Base-by-base conservation (phyloP, 2,329 filamentous ascomycete genomes). In the Paecilomyces fulvus region DNA sequence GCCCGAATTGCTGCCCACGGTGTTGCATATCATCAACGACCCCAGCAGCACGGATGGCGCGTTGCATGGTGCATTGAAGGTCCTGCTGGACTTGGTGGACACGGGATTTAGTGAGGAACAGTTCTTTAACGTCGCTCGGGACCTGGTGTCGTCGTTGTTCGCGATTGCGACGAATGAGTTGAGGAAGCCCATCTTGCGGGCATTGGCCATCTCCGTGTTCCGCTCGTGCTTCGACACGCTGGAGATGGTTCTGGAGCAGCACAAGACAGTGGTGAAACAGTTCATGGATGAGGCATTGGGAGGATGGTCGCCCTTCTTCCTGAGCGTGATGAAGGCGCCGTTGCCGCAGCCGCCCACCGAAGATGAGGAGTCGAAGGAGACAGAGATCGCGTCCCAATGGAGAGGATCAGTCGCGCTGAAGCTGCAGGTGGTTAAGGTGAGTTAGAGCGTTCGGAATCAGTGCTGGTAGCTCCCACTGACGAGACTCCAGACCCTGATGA, bases 231-330 rank as follows among this genome's bases (percentile, higher is more conserved):
- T 99, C 71, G 91, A 97, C 70, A 89, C 94, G 56, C 83, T 99
- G 76, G 91, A 97, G 74, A 95, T 96, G 83, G 89, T 97, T 62
- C 88, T 96, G 79, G 92, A 96, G 63, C 90, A 95, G 64, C 89
- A 97, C 74, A 89, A 89, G 66, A 81, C 82, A 57, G 89, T 89
- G 55, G 90, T 97, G 59, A 94, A 90, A 73, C 81, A 80, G 1
- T 99, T 99, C 70, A 91, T 92, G 54, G 90, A 96, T 59, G 88
- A 95, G 67, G 85, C 90, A 0, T 80, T 97, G 52, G 81, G 80
- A 63, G 83, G 83, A 53, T 99, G 94, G 94, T 86, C 89, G 60
- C 90, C 92, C 3, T 96, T 96, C 77, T 94, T 97, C 77, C 80
- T 90, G 63, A 81, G 83, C 43, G 84, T 88, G 8, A 79, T 97